Percentiles rank a stretch among this genome's conserved stretches.
These are phyloP conservation scores for Acacia crassicarpa DNA, from an alignment of 306 rosid species.

Conservation along the genomic window DNA sequence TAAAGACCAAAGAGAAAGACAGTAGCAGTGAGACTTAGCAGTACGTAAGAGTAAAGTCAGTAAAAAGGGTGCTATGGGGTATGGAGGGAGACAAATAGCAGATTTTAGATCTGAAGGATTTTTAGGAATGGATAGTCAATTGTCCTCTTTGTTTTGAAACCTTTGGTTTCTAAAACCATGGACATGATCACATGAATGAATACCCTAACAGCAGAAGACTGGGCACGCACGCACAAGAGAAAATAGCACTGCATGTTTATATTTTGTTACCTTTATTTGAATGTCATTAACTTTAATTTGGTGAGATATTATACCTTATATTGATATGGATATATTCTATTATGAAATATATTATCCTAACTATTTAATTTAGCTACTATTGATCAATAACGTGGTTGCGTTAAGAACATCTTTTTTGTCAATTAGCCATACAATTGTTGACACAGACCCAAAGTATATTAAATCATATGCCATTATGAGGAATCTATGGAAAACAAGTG, in stretches of 20 bases:
- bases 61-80: neutral
- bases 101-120: neutral
- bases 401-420: too few species aligned
- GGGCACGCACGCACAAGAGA: neutral
- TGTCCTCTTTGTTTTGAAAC: neutral
- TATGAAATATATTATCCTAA: too few species aligned
- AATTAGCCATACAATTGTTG: neutral
- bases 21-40: neutral
- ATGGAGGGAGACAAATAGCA: neutral
- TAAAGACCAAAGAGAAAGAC: neutral
- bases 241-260: neutral
- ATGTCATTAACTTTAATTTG: too few species aligned
- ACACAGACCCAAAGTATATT: neutral
- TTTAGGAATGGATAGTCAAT: neutral
- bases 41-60: neutral
- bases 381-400: too few species aligned
- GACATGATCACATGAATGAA: neutral
- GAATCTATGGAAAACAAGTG: slow-evolving; percentile 2
- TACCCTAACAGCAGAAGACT: neutral
- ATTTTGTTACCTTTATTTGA: too few species aligned
- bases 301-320: too few species aligned
- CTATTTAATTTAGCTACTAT: too few species aligned
- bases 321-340: too few species aligned
- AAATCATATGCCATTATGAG: neutral
- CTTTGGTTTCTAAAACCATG: neutral